phyloP scores from a whole-genome alignment of 441 rosid genomes.

The Gossypium laxum region DNA sequence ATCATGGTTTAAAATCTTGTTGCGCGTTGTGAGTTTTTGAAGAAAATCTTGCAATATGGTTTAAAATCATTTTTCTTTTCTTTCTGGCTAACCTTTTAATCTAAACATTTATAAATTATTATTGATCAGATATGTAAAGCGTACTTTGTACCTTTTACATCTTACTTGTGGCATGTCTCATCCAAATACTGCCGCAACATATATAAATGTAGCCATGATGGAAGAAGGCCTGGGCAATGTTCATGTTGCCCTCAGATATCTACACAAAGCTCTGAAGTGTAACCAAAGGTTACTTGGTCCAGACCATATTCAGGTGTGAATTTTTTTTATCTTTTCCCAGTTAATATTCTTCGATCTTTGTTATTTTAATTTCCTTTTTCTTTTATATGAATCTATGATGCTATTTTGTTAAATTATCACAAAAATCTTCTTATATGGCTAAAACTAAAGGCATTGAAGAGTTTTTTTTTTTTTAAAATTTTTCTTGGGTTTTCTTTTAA shows the following conservation, averaged over 20 bases:
- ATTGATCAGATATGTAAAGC: conserved; percentile 55
- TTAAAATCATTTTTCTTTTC: background rate
- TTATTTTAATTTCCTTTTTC: background rate
- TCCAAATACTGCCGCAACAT: conserved; percentile 75
- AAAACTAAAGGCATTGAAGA: background rate
- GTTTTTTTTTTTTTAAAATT: background rate
- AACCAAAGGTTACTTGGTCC: conserved; percentile 68
- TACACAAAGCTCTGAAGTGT: conserved; percentile 62
- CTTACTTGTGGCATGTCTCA: conserved; percentile 71
- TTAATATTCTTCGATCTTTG: background rate
- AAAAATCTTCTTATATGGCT: background rate
- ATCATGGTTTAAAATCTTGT: background rate
- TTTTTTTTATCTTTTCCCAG: background rate
- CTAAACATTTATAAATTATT: conserved; percentile 10
- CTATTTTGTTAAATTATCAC: background rate
- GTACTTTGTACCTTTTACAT: conserved; percentile 61
- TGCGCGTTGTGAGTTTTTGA: background rate
- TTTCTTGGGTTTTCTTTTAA: background rate
- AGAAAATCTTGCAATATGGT: conserved; percentile 5
- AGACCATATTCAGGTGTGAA: conserved; percentile 62
- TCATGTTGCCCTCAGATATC: conserved; percentile 69
- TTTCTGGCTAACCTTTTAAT: conserved; percentile 2
- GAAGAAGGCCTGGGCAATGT: conserved; percentile 77
- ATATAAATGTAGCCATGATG: conserved; percentile 74
- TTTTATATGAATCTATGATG: background rate